Base-by-base conservation (phyloP, 2,329 filamentous ascomycete genomes). In the Didymella sp. region DNA sequence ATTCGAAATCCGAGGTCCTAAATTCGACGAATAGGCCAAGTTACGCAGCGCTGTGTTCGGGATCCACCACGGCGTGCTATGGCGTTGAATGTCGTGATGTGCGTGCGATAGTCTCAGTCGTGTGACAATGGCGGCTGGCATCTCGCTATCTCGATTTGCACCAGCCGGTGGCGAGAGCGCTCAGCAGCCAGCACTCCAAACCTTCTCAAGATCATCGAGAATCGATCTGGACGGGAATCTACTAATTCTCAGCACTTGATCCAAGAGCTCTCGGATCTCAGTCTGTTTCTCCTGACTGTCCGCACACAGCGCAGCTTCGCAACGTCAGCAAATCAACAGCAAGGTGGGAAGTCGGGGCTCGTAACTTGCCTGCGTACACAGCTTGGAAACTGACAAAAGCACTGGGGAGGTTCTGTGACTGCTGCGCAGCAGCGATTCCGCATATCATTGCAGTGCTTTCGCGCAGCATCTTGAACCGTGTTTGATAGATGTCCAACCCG, bases 381-480 rank as follows among this genome's bases (percentile, higher is more conserved):
- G 70, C 67, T 24, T 72, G 68, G 11, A 69, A 67, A 51, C 69
- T 64, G 6, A 72, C 64, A 35, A 72, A 73, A 3, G 71, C 66
- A 40, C 69, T 71, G 1, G 68, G 64, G 15, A 67, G 30, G 21
- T 72, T 69, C 19, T 66, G 65, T 6, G 63, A 64, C 41, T 71
- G 69, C n/a, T 68, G 64, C 44, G 78, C 78, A 62, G 80, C 71
- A 3, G 81, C 81, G 47, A 84, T 81, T 1, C 82, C 81, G 47
- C 79, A 81, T 28, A 84, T 82, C 0, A 72, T 76, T 28, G 78
- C 76, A 4, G 82, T 79, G 15, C 79, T 78, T 27, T 82, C 79
- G 13, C 77, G 73, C 12, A 82, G 75, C 15, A 74, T 69, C 54
- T 76, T 77, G 61, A 81, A 77, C 8, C 78, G 76, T 17, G 75